Base-by-base conservation (phyloP, 768 basidiomycete genomes). In the Naganishia onofrii region DNA sequence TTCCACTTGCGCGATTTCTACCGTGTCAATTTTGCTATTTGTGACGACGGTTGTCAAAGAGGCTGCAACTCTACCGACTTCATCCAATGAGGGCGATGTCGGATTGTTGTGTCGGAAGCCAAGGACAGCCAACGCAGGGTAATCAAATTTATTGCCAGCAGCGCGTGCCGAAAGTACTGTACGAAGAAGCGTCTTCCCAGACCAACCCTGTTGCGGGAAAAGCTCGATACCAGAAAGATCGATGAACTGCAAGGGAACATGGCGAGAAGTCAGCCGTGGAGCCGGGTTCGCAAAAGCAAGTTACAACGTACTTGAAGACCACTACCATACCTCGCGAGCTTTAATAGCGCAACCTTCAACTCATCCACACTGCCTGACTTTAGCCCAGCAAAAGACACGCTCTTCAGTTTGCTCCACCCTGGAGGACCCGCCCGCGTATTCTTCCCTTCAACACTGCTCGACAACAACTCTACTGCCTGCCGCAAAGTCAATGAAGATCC, bases 151-250 rank as follows among this genome's bases (percentile, higher is more conserved):
- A 42, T 44, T 28, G 36, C 21, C 8, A 12, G n/a, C n/a, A 10
- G 38, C 5, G 13, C 54, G 54, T 2, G 38, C n/a, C 8, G 36
- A 36, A 34, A 63, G 38, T 17, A 63, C 5, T 42, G 60, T 63
- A 7, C n/a, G 36, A 21, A 46, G 60, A 63, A 63, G 60, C 23
- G 60, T 28, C 19, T 44, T 63, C 60, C 60, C 46, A 4, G 36
- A 44, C 38, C 38, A 42, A 26, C 26, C 42, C 21, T 44, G 38
- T 6, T 42, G 38, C 23, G 60, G 60, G 26, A 63, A 42, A 12
- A 63, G 60, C 28, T 63, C 38, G 38, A 44, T 44, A 26, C 38
- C 60, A 9, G 60, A 63, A n/a, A 63, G 60, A 17, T 63, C 60
- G 12, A 63, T 23, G 38, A 63, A 63, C 60, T 63, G 19, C 21